A percentile compares a stretch with the other conserved stretches of the same genome.
These are phyloP conservation scores for Gynochthodes officinalis DNA, from an alignment of 257 asterid species.

Conservation along the genomic window DNA sequence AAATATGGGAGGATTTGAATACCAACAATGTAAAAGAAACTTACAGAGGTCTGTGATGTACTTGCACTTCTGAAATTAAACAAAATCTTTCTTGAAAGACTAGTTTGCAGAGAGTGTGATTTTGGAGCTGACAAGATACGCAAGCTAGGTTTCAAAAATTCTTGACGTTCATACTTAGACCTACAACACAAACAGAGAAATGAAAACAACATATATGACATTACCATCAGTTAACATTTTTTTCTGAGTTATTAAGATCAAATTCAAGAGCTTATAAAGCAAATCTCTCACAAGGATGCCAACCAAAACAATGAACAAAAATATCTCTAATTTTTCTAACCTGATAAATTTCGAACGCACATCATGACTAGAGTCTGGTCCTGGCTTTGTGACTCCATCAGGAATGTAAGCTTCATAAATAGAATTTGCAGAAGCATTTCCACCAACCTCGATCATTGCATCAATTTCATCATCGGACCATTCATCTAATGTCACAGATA, in stretches of 20 bases:
- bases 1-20: background rate
- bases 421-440: conserved; percentile 94
- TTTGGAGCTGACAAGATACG: conserved; percentile 62
- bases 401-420: conserved; percentile 95
- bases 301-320: background rate
- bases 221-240: background rate
- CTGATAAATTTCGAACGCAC: conserved; percentile 78
- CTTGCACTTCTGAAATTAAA: conserved; percentile 64
- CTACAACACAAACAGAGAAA: conserved; percentile 33
- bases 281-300: background rate
- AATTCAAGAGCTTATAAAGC: background rate
- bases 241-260: background rate
- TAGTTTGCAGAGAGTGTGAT: conserved; percentile 58
- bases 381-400: conserved; percentile 77
- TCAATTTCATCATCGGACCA: conserved; percentile 95
- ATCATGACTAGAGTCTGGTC: conserved; percentile 72
- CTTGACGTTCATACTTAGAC: conserved; percentile 91
- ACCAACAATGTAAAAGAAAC: conserved; percentile 9
- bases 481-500: conserved; percentile 95
- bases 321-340: conserved; percentile 30
- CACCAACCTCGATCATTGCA: conserved; percentile 91
- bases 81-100: conserved; percentile 63
- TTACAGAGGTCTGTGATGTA: conserved; percentile 60
- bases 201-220: conserved; percentile 16
- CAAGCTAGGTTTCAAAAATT: conserved; percentile 91